These are phyloP conservation scores for Wickerhamiella lipophila DNA, from an alignment of 805 yeast species.

Conservation along the genomic window DNA sequence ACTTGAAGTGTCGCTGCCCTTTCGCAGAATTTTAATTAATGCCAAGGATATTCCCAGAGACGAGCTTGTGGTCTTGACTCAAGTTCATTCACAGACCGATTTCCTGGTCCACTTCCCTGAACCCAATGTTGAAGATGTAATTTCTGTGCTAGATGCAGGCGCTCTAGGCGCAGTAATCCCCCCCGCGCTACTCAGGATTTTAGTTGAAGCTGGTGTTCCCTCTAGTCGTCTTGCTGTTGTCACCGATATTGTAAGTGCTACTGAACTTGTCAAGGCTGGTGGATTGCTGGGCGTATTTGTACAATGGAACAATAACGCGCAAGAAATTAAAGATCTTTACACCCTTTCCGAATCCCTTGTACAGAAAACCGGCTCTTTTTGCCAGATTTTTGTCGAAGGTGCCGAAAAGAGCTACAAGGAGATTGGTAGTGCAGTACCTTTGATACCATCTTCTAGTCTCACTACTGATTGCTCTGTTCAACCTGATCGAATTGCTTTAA, in stretches of 20 bases:
- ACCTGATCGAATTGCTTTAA: constrained; percentile 27
- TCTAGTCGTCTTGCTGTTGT: constrained; percentile 33
- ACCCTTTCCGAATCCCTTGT: constrained; percentile 15
- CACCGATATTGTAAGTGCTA: constrained; percentile 9
- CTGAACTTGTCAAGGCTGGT: constrained; percentile 7
- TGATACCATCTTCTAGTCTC: constrained; percentile 17
- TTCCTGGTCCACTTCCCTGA: constrained; percentile 23
- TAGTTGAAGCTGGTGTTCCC: constrained; percentile 42
- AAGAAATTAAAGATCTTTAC: constrained; percentile 12
- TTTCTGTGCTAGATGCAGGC: constrained; percentile 51
- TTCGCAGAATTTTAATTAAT: constrained; percentile 7
- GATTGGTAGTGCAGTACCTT: constrained; percentile 14
- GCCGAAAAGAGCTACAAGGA: constrained; percentile 10
- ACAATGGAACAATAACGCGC: constrained; percentile 5
- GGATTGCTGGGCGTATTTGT: constrained; percentile 18
- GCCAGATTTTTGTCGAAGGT: constrained; percentile 18
- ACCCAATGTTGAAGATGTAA: constrained; percentile 33
- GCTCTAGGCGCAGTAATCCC: constrained; percentile 36
- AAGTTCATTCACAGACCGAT: constrained; percentile 18
- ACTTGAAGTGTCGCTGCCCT: constrained; percentile 8
- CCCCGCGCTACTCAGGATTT: constrained; percentile 24
- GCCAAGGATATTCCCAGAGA: constrained; percentile 9
- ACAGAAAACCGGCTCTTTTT: constrained; percentile 15
- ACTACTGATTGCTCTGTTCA: constrained; percentile 15
- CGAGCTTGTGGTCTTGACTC: constrained; percentile 8